Evolutionary conservation across 2,329 filamentous ascomycete species (phyloP).

Genomic region (Sarocladium brachiariae): DNA sequence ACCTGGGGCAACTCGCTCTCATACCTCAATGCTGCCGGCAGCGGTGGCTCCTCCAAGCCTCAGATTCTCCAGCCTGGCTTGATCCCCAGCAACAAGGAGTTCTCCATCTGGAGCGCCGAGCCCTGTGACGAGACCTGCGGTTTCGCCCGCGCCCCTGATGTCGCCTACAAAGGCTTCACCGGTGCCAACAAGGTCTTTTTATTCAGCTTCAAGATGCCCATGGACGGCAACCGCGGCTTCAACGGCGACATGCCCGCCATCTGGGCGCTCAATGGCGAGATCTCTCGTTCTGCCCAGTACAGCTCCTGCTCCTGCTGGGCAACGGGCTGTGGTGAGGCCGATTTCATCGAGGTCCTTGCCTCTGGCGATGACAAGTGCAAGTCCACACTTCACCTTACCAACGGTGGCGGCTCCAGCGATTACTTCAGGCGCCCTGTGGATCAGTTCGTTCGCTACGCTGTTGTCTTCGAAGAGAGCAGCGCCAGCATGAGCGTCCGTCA

Average conservation of each 20-base stretch:
- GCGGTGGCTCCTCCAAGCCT: slow-evolving; percentile 29
- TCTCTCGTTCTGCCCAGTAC: slow-evolving; percentile 66
- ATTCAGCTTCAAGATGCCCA: slow-evolving; percentile 67
- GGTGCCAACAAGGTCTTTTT: slow-evolving; percentile 67
- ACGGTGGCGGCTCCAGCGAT: slow-evolving; percentile 59
- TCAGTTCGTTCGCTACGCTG: slow-evolving; percentile 54
- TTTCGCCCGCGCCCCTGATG: slow-evolving; percentile 32
- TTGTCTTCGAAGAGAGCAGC: slow-evolving; percentile 49
- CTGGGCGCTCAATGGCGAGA: slow-evolving; percentile 69
- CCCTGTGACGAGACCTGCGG: slow-evolving; percentile 38
- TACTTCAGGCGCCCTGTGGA: slow-evolving; percentile 62
- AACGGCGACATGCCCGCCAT: slow-evolving; percentile 65
- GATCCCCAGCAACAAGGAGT: slow-evolving; percentile 38
- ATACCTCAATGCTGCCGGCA: slow-evolving; percentile 33
- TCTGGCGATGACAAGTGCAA: slow-evolving; percentile 60
- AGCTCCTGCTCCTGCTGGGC: slow-evolving; percentile 66
- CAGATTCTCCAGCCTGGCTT: slow-evolving; percentile 31
- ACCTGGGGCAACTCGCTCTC: slow-evolving; percentile 16
- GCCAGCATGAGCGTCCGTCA: slow-evolving; percentile 50
- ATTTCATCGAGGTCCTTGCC: slow-evolving; percentile 66
- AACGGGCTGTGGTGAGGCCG: slow-evolving; percentile 64
- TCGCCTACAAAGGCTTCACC: slow-evolving; percentile 58
- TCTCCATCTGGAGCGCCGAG: slow-evolving; percentile 38
- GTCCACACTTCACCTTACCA: slow-evolving; percentile 60
- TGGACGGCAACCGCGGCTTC: slow-evolving; percentile 42